Base-by-base conservation (phyloP, 768 basidiomycete species). In the Mycena amicta region DNA sequence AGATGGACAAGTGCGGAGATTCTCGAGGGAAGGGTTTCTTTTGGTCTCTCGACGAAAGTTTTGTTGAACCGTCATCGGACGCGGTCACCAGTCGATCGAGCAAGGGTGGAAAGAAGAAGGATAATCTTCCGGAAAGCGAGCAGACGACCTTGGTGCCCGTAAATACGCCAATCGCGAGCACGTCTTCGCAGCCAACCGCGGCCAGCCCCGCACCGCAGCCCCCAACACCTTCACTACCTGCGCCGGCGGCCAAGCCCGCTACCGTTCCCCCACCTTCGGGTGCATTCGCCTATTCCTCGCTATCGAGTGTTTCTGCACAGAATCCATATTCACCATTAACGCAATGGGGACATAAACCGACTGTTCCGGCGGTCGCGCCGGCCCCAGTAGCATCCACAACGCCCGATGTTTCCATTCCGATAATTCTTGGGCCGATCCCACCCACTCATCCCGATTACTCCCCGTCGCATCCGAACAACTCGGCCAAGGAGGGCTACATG, bases 1-100 rank as follows among this genome's bases (percentile, higher is more conserved):
- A 98, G 73, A 81, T 92, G 71, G 92, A 95, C 58, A 82, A 92
- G 28, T 89, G 87, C 60, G 84, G 87, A 5, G 90, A 93, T 57
- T 92, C 90, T 77, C 83, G 89, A 59, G 90, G 92, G 8, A 97
- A 96, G 71, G 95, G 95, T 2, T 93, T 88, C 63, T 93, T 94
- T 62, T 98, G 95, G 95, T 89, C 90, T 20, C 79, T 97, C 29
- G 95, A 96, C 67, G 87, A 89, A 66, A 88, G 90, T 59, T 77
- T 76, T 22, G 84, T 84, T 75, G 74, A 72, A 64, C 71, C 78
- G 64, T 67, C 73, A 5, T 73, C 75, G 40, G 64, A 71, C 28
- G 71, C 61, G 66, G 37, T 50, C 60, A 45, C 61, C 71, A 61
- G 45, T 77, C 18, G 65, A 72, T 52, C 75, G 77, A 67, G 70